Evolutionary conservation across 441 rosid species (phyloP), one percentile per base, ranked within the genome.

Genomic region (Pelargonium cotyledonis): DNA sequence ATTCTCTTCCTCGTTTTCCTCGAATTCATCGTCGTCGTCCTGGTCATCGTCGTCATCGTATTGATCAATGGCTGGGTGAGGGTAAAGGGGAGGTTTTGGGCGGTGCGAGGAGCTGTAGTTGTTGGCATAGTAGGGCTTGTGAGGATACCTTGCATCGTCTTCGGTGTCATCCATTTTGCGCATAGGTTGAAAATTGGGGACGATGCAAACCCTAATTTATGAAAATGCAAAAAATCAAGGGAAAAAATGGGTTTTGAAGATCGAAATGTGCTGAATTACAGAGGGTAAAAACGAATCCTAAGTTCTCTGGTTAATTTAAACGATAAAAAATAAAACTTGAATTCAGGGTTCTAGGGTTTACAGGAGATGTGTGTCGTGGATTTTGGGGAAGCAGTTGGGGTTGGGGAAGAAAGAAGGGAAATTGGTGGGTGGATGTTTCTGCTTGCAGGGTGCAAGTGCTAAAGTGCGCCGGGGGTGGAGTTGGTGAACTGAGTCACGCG

Each of bases 81-180:
- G 67, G 79, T 80, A 76, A 0, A 79, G 76, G 67, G 77, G 73
- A 67, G 70, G 92, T 67, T 84, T 94, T 70, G 86, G 89, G 9
- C 86, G 82, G 76, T 83, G 85, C 0, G 77, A 72, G 65, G 58
- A 51, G 58, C 58, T n/a, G 58, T 51, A 51, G 58, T 4, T 51
- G 58, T 51, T 51, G 58, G 0, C 58, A 51, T 11, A 51, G 58
- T 51, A 51, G 19, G 58, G 58, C 16, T 88, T 84, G 62, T 80
- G 81, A 0, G 88, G 84, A 76, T 85, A 89, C 76, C 91, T 82
- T 2, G 84, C 85, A 79, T 88, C 89, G 66, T 87, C 95, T 79
- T 86, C 96, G 23, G 79, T 82, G 35, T 87, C 92, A 76, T 82
- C 99, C 98, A 94, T 94, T 70, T 46, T 16, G 19, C 58, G 58